Evolutionary conservation across 1,139 yeast genomes (phyloP), one percentile per base, ranked within the genome.

Genomic region (Blastobotrys proliferans): DNA sequence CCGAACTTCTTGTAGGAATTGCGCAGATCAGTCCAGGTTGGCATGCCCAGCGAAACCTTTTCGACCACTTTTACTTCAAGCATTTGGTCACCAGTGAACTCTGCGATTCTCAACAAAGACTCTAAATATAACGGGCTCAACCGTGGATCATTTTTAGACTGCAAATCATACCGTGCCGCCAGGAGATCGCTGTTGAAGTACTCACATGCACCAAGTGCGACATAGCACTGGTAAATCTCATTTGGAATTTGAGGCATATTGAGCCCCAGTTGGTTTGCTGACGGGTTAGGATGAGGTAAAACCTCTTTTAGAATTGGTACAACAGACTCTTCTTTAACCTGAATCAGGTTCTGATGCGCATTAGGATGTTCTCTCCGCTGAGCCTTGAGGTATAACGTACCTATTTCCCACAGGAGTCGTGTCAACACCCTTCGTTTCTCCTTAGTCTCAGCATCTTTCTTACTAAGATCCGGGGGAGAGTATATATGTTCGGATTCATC

Each of bases 41-140:
- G 68, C 19, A 77, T 72, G 11, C 92, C 90, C 30, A 72, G 65
- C 0, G 77, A 69, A 21, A 68, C 53, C 33, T 79, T 68, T 40
- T 76, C 76, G 30, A 76, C 69, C 34, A 79, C 74, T 50, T 73
- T 80, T 26, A 74, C 67, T 43, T 75, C 67, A 18, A 81, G 58
- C 30, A 67, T 71, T 41, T 71, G 71, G 6, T 76, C 70, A 4
- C 69, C 62, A 38, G 78, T 68, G 0, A 62, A 52, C 16, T 71
- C 69, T 0, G 81, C 73, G 35, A 80, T 65, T 29, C 61, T 71
- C 13, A 63, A 67, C 30, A 82, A 57, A 0, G 87, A 79, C 59
- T 90, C 97, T 45, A 83, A 79, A 54, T 87, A 88, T 38, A 71
- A 65, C 5, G 87, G 76, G 4, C 66, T 61, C 51, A 79, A 74